Percentiles rank a stretch among this genome's conserved stretches.
phyloP scores from a whole-genome alignment of 768 basidiomycete genomes.

The Hericium rajendrae region DNA sequence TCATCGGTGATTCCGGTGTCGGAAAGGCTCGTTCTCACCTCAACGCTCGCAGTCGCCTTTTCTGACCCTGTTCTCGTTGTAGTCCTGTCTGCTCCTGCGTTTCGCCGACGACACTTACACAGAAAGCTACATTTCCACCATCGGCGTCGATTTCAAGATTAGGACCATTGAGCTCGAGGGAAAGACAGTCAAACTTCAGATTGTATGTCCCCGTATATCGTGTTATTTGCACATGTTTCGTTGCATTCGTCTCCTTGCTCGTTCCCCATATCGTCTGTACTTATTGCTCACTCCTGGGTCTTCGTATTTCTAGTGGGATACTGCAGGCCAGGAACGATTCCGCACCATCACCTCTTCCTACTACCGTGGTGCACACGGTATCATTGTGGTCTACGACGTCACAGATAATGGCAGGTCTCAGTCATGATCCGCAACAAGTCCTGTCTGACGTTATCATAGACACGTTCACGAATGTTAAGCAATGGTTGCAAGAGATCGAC shows the following conservation, averaged over 20 bases:
- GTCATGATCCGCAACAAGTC: too few species aligned
- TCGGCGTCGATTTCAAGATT: constrained; percentile 99
- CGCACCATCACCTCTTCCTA: constrained; percentile 99
- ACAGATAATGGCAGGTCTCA: constrained; percentile 72
- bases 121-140: constrained; percentile 94
- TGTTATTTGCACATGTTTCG: neutral
- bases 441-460: constrained; percentile 35
- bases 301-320: constrained; percentile 73
- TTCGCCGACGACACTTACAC: constrained; percentile 97
- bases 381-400: constrained; percentile 97
- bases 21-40: constrained; percentile 53
- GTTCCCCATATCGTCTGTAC: neutral
- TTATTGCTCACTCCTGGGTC: constrained; percentile 13
- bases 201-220: constrained; percentile 47
- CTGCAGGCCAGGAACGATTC: constrained; percentile 97
- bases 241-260: neutral
- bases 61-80: constrained; percentile 15
- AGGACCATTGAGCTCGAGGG: constrained; percentile 97
- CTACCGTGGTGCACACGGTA: constrained; percentile 97
- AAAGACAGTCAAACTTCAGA: constrained; percentile 97
- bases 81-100: constrained; percentile 89
- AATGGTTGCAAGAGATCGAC: constrained; percentile 90
- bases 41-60: neutral
- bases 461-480: constrained; percentile 91
- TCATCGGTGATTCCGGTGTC: constrained; percentile 94